phyloP scores from a whole-genome alignment of 78 protist species.

The Dictyostelium purpureum region DNA sequence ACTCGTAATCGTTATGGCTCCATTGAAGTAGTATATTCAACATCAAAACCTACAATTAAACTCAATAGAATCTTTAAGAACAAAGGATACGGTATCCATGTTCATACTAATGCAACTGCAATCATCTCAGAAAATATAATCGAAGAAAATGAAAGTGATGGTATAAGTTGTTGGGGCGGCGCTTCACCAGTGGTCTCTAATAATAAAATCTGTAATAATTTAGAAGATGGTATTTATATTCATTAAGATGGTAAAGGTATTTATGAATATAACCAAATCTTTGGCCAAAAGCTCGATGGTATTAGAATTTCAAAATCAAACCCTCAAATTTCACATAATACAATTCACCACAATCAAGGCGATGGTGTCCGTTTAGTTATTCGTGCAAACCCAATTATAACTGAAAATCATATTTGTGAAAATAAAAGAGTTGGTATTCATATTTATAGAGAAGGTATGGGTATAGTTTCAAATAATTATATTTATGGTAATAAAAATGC shows the following conservation, averaged over 20 bases:
- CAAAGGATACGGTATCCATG: slow-evolving; percentile 74
- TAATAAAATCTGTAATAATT: slow-evolving; percentile 64
- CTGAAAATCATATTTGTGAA: slow-evolving; percentile 71
- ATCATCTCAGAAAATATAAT: slow-evolving; percentile 68
- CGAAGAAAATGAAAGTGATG: slow-evolving; percentile 74
- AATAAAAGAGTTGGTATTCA: slow-evolving; percentile 74
- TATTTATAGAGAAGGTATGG: slow-evolving; percentile 77
- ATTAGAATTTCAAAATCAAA: slow-evolving; percentile 64
- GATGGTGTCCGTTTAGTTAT: slow-evolving; percentile 70
- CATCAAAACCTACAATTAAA: slow-evolving; percentile 43
- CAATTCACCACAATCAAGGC: slow-evolving; percentile 75
- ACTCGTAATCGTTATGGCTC: slow-evolving; percentile 73
- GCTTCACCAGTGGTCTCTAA: slow-evolving; percentile 58
- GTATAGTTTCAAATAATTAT: slow-evolving; percentile 52
- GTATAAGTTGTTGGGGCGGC: slow-evolving; percentile 79
- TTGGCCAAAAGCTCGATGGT: slow-evolving; percentile 71
- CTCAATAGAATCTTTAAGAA: slow-evolving; percentile 55
- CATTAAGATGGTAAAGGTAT: slow-evolving; percentile 77
- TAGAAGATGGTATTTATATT: slow-evolving; percentile 69
- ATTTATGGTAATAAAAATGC: slow-evolving; percentile 71
- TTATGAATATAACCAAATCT: slow-evolving; percentile 69
- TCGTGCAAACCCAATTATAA: slow-evolving; percentile 63
- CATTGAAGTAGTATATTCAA: slow-evolving; percentile 49
- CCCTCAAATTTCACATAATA: slow-evolving; percentile 51
- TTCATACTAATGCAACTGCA: slow-evolving; percentile 48